Conservation (phyloP, 306 rosid species). For the Heteromeles arbutifolia region DNA sequence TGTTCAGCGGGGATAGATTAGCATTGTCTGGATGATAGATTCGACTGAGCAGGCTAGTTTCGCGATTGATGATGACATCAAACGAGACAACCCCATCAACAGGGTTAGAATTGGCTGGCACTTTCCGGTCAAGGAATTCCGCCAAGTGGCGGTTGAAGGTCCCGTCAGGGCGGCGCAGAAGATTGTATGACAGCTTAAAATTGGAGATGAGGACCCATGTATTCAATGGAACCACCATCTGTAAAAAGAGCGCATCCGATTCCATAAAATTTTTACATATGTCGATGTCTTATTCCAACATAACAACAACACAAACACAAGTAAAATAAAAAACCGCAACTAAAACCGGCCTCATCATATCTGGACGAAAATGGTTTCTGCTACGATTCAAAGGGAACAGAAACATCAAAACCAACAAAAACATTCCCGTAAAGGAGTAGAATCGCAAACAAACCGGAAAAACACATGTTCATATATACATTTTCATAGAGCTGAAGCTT, state of each 20-base stretch:
- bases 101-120: constrained; percentile 59
- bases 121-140: constrained; percentile 88
- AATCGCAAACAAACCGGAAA: neutral
- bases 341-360: neutral
- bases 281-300: neutral
- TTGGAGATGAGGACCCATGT: constrained; percentile 98
- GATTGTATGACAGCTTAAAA: constrained; percentile 90
- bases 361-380: neutral
- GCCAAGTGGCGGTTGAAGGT: constrained; percentile 94
- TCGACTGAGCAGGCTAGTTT: constrained; percentile 55
- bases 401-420: neutral
- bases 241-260: constrained; percentile 14
- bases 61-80: constrained; percentile 74
- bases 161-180: constrained; percentile 97
- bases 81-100: constrained; percentile 79
- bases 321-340: neutral
- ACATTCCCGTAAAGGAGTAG: neutral
- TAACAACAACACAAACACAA: neutral
- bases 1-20: constrained; percentile 28
- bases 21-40: constrained; percentile 65
- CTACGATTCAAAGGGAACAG: neutral
- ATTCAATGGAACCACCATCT: constrained; percentile 94
- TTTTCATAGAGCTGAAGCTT: neutral
- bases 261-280: neutral
- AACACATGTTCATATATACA: neutral